phyloP scores from a whole-genome alignment of 2,329 filamentous ascomycete genomes.

The Cladophialophora yegresii region DNA sequence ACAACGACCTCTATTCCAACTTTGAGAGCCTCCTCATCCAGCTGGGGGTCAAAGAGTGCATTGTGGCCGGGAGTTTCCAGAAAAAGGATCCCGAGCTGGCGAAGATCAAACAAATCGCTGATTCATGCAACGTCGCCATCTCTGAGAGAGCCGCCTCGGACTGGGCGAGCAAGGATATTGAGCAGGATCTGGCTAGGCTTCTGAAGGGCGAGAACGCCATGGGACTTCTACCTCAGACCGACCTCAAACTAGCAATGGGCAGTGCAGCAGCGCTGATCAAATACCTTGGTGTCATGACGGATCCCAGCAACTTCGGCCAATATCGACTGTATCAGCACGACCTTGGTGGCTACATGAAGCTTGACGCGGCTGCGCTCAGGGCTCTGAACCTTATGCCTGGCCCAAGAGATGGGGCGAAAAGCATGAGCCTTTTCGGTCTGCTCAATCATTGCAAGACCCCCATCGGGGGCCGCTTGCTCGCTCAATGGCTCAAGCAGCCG shows the following conservation, averaged over 20 bases:
- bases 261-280: slow-evolving; percentile 91
- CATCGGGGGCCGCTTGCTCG: slow-evolving; percentile 81
- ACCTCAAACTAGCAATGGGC: slow-evolving; percentile 94
- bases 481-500: slow-evolving; percentile 97
- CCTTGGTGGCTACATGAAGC: slow-evolving; percentile 94
- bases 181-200: slow-evolving; percentile 85
- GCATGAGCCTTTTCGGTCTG: slow-evolving; percentile 91
- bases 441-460: slow-evolving; percentile 98
- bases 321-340: slow-evolving; percentile 98
- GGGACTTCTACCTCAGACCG: slow-evolving; percentile 79
- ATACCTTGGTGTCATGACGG: slow-evolving; percentile 86
- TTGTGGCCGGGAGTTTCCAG: slow-evolving; percentile 75
- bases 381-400: slow-evolving; percentile 97
- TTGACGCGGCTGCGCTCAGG: slow-evolving; percentile 90
- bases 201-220: slow-evolving; percentile 82
- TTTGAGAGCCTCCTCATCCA: slow-evolving; percentile 96
- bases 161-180: slow-evolving; percentile 87
- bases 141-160: slow-evolving; percentile 75
- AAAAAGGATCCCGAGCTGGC: slow-evolving; percentile 85
- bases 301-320: slow-evolving; percentile 92
- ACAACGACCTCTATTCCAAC: slow-evolving; percentile 98
- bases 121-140: slow-evolving; percentile 87
- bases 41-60: slow-evolving; percentile 88
- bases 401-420: slow-evolving; percentile 90
- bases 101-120: slow-evolving; percentile 85